Percentiles rank a stretch among this genome's conserved stretches.
phyloP scores from a whole-genome alignment of 1,139 yeast genomes.

The Meyerozyma smithsonii region DNA sequence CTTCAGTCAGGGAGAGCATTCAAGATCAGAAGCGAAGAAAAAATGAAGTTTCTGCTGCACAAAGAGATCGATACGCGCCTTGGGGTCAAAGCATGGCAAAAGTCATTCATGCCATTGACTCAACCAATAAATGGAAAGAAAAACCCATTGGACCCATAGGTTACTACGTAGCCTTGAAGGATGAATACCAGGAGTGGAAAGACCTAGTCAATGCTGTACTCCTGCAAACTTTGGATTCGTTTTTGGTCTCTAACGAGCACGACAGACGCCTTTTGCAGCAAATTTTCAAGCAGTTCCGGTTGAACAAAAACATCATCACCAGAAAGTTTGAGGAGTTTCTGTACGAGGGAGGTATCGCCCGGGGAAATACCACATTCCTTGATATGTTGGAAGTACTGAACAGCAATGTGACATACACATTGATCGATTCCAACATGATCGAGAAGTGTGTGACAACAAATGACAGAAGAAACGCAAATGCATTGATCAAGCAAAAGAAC shows the following conservation, averaged over 20 bases:
- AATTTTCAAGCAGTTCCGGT: conserved; percentile 30
- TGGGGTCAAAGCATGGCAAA: conserved; percentile 44
- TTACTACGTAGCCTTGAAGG: conserved; percentile 49
- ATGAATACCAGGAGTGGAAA: conserved; percentile 55
- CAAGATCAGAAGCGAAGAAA: conserved; percentile 12
- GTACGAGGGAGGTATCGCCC: conserved; percentile 31
- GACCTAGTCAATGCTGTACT: conserved; percentile 52
- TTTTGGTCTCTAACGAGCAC: conserved; percentile 58
- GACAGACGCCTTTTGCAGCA: conserved; percentile 52
- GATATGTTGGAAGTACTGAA: conserved; percentile 57
- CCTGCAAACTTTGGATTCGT: conserved; percentile 50
- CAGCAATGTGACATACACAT: conserved; percentile 50
- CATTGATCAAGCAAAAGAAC: conserved; percentile 22
- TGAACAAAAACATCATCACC: conserved; percentile 40
- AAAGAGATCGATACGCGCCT: conserved; percentile 32
- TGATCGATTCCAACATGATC: conserved; percentile 61
- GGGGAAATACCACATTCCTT: conserved; percentile 41
- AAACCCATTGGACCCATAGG: conserved; percentile 89
- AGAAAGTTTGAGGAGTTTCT: conserved; percentile 56
- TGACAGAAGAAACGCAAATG: conserved; percentile 49
- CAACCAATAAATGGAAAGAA: conserved; percentile 31
- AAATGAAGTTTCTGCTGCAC: conserved; percentile 16
- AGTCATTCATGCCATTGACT: conserved; percentile 40
- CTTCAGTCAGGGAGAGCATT: conserved; percentile 9
- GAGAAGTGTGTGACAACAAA: conserved; percentile 56